Evolutionary conservation across 2,329 filamentous ascomycete genomes (phyloP).

Genomic region (Diplodia sapinea): DNA sequence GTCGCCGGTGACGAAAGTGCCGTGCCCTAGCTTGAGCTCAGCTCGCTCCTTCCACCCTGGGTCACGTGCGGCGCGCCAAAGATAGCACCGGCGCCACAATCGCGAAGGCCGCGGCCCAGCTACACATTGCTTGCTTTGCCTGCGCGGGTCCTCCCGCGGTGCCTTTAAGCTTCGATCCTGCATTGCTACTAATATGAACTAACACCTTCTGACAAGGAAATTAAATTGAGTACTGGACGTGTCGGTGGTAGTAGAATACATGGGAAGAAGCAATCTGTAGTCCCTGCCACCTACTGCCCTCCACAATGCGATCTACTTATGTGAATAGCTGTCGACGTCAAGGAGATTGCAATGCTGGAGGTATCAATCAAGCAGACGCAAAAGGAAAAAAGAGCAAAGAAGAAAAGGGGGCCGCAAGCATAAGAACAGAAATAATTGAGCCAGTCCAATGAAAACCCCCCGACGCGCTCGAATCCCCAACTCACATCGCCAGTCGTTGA

Average conservation of each 20-base stretch:
- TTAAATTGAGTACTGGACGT: constrained; percentile 43
- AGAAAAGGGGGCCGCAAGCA: constrained; percentile 34
- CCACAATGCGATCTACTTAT: constrained; percentile 34
- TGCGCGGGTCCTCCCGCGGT: constrained; percentile 18
- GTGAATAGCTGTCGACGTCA: constrained; percentile 34
- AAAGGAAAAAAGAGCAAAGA: constrained; percentile 43
- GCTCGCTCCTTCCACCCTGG: background rate
- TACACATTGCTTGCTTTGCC: background rate
- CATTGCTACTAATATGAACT: constrained; percentile 22
- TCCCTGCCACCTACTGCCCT: constrained; percentile 38
- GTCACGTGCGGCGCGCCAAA: constrained; percentile 26
- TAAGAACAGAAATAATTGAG: constrained; percentile 31
- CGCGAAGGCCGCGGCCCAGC: background rate
- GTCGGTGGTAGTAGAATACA: constrained; percentile 48
- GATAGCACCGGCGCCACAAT: constrained; percentile 11
- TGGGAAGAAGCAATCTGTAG: constrained; percentile 45
- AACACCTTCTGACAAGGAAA: constrained; percentile 40
- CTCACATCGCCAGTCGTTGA: constrained; percentile 41
- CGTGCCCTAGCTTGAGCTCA: constrained; percentile 23
- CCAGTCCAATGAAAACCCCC: constrained; percentile 31
- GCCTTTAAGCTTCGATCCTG: constrained; percentile 23
- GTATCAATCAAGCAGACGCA: constrained; percentile 52
- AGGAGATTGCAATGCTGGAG: constrained; percentile 52
- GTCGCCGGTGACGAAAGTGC: constrained; percentile 30
- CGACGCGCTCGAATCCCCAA: constrained; percentile 36